Conservation (phyloP, 257 asterid genomes). For the Anisodus tanguticus region DNA sequence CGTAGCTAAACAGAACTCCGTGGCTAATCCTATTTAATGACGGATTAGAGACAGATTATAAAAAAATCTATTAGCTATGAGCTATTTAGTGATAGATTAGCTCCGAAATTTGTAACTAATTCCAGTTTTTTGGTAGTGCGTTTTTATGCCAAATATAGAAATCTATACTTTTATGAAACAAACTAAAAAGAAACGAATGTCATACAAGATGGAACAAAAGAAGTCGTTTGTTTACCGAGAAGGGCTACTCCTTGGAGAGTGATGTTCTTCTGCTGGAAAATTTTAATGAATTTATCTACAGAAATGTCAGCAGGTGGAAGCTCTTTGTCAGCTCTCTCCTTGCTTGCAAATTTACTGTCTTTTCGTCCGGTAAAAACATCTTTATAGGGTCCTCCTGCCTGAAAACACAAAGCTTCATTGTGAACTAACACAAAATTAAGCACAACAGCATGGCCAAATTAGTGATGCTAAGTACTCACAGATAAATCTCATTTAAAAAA, state of each 20-base stretch:
- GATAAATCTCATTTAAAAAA: not conserved
- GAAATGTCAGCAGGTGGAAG: conserved; percentile 2
- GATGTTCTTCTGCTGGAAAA: not conserved
- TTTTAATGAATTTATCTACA: not conserved
- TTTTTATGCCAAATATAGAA: not conserved
- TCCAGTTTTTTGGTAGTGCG: too few species aligned
- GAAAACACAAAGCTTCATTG: not conserved
- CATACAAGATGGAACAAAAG: not conserved
- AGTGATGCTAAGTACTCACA: too few species aligned
- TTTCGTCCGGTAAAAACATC: not conserved
- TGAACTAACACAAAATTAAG: not conserved
- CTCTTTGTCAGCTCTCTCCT: conserved; percentile 5
- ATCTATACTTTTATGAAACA: not conserved
- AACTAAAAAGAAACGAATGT: not conserved
- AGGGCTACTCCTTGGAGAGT: conserved; percentile 14
- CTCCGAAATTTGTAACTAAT: too few species aligned
- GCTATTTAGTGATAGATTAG: too few species aligned
- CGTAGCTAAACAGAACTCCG: too few species aligned
- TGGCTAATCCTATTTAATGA: too few species aligned
- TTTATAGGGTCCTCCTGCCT: not conserved
- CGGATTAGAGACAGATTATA: too few species aligned
- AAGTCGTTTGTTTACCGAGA: not conserved
- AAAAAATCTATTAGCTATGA: too few species aligned
- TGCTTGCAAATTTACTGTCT: not conserved
- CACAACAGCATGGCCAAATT: not conserved